A percentile compares a stretch with the other conserved stretches of the same genome.
These are phyloP conservation scores for Suillus subalutaceus DNA, from an alignment of 768 basidiomycete genomes.

Conservation along the genomic window DNA sequence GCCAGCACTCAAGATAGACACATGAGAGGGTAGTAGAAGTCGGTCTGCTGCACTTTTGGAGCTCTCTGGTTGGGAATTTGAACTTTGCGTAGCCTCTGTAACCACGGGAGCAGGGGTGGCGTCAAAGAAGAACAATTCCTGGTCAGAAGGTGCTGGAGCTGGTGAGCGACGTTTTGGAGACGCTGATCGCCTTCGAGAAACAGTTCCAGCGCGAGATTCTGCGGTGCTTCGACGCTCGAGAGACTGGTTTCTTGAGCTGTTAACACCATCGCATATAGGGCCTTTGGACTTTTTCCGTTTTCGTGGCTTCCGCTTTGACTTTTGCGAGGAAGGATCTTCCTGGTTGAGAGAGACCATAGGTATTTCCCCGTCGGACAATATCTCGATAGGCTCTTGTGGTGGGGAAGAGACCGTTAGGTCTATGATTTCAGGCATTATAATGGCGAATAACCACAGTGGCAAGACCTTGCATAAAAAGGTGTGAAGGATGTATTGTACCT, in stretches of 20 bases:
- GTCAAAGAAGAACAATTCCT: constrained; percentile 55
- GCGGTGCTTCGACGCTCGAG: constrained; percentile 14
- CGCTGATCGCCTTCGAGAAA: constrained; percentile 40
- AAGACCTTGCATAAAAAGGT: background rate
- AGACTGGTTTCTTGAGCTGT: constrained; percentile 25
- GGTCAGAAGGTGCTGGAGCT: constrained; percentile 20
- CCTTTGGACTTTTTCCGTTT: constrained; percentile 29
- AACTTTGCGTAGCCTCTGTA: constrained; percentile 16
- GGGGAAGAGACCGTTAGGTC: constrained; percentile 36
- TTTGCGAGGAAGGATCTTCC: constrained; percentile 17
- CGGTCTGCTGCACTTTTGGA: constrained; percentile 19
- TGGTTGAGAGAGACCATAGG: constrained; percentile 6
- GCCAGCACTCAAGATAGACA: constrained; percentile 50
- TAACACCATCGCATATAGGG: constrained; percentile 15
- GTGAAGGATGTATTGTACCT: background rate
- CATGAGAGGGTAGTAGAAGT: constrained; percentile 72
- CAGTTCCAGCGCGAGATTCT: constrained; percentile 13
- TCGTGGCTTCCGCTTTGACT: constrained; percentile 29
- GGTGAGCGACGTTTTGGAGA: constrained; percentile 35
- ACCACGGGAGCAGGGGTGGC: constrained; percentile 39
- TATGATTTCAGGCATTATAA: constrained; percentile 34
- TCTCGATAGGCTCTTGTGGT: constrained; percentile 30
- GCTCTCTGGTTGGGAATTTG: constrained; percentile 17
- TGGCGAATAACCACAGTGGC: background rate
- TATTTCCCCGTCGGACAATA: constrained; percentile 29